Conservation (phyloP, 1,284 basidiomycete genomes). For the Porogramme epimiltina region DNA sequence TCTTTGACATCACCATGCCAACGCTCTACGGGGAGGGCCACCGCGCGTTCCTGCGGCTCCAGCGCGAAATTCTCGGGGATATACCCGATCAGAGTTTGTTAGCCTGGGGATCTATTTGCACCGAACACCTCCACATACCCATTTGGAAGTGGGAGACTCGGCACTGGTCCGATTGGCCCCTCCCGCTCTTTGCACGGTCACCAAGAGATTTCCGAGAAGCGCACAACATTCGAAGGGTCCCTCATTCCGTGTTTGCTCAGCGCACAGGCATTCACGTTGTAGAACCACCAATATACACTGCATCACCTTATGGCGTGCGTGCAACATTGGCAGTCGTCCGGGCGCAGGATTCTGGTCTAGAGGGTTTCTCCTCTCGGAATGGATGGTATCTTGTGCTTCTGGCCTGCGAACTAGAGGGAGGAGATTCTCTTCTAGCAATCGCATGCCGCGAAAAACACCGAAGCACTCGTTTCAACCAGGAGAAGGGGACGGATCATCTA, state of each 20-base stretch:
- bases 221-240: not conserved
- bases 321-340: not conserved
- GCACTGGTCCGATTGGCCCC: not conserved
- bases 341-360: not conserved
- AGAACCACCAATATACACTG: not conserved
- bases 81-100: not conserved
- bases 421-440: not conserved
- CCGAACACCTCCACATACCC: not conserved
- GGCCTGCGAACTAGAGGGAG: not conserved
- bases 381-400: not conserved
- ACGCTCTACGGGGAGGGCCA: slow-evolving; percentile 2
- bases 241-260: not conserved
- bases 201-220: not conserved
- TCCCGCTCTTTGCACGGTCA: not conserved
- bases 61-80: not conserved
- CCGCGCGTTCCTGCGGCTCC: not conserved
- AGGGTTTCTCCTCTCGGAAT: not conserved
- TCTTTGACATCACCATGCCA: slow-evolving; percentile 2
- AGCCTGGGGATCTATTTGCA: not conserved
- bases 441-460: not conserved
- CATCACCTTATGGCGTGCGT: not conserved
- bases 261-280: not conserved
- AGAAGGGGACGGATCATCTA: not conserved
- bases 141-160: not conserved
- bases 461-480: not conserved